Evolutionary conservation across 768 basidiomycete genomes (phyloP), one percentile per base, ranked within the genome.

Genomic region (Plicaturopsis crispa): DNA sequence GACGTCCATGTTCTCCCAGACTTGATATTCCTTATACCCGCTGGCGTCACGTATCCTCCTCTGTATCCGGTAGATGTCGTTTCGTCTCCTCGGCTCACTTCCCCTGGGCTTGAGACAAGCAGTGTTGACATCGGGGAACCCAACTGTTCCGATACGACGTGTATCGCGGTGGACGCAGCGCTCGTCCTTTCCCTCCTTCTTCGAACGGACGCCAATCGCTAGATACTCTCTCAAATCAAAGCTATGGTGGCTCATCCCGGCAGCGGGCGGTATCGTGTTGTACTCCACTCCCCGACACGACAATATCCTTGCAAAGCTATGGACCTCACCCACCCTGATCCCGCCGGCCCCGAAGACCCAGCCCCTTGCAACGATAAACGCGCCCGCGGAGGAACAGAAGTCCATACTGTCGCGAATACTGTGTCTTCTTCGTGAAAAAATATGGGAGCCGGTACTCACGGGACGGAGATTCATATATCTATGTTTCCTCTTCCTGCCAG

Each of bases 381-480:
- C 89, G 2, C 81, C 86, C 2, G 72, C 76, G 14, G 88, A 89
- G 59, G 59, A 66, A 7, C 65, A 74, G 39, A 60, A 59, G 24
- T 63, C 73, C 6, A 54, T 84, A 22, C 41, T 61, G 12, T 51
- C 62, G 3, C 62, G 70, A 31, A 59, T 84, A 35, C 33, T 57
- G 6, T 44, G 53, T 10, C 51, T 85, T 35, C 49, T 92, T 13
- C 69, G 67, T 31, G 63, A 70, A 38, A 69, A 65, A 36, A 60
- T 98, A 49, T 74, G 84, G 73, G 92, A 97, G 53, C 94, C 91
- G 11, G 55, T 98, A 36, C 69, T 84, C 33, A 97, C 90, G 1
- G 75, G 81, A 18, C 66, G 72, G 38, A 75, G 96, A 30, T 97
- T 98, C 63, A 58, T 91, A 18, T 76, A 85, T 49, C 75, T 99